Percentiles rank a stretch among this genome's conserved stretches.
Conservation (phyloP, 164 flowering plant genomes). For the Buxus sempervirens region DNA sequence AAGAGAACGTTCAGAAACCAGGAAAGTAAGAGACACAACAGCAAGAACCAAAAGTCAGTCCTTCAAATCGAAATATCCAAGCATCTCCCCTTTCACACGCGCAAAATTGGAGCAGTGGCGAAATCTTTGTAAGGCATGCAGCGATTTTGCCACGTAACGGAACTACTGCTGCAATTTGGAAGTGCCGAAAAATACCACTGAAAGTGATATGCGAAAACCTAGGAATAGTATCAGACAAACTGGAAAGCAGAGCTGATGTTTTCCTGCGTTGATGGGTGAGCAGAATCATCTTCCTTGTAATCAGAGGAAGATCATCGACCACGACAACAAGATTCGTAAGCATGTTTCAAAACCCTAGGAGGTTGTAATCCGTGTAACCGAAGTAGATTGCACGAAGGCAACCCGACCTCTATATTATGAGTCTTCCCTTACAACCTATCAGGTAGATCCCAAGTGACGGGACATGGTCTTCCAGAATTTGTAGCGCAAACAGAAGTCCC, state of each 20-base stretch:
- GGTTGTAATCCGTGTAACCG: background rate
- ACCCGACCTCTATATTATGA: too few species aligned
- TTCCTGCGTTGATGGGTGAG: background rate
- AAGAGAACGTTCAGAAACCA: background rate
- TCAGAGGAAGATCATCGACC: too few species aligned
- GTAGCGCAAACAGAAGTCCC: too few species aligned
- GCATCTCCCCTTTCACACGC: background rate
- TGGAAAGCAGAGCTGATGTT: background rate
- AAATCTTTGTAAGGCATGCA: too few species aligned
- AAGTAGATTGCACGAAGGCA: too few species aligned
- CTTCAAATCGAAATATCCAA: background rate
- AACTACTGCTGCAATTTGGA: background rate
- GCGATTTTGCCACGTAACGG: too few species aligned
- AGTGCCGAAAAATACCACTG: background rate
- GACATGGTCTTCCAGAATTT: too few species aligned
- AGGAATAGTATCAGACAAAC: constrained; percentile 1
- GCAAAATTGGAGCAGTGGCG: background rate
- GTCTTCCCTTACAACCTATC: too few species aligned
- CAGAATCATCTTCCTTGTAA: background rate
- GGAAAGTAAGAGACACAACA: background rate
- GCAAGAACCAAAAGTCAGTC: background rate
- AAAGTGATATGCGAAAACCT: background rate
- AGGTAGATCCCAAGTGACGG: too few species aligned
- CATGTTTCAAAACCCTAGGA: background rate
- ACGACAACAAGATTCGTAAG: too few species aligned